phyloP scores from a whole-genome alignment of 495 filamentous ascomycete genomes.

The Tuber brumale region DNA sequence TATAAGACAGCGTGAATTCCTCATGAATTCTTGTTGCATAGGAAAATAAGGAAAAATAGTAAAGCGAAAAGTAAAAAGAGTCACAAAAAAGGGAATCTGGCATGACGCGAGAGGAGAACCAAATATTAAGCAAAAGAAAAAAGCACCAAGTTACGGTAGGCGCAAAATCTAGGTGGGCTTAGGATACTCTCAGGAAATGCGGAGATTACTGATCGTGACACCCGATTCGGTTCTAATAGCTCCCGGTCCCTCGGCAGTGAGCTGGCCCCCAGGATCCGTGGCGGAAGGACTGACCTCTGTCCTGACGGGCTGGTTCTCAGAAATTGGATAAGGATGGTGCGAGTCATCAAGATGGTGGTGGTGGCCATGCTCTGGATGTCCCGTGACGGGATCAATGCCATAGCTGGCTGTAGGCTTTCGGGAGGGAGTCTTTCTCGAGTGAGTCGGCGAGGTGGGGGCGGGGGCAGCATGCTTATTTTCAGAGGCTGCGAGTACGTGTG shows the following conservation, averaged over 20 bases:
- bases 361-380: conserved; percentile 36
- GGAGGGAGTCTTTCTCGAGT: conserved; percentile 47
- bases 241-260: conserved; percentile 18
- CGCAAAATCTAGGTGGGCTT: conserved; percentile 38
- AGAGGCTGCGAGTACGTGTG: conserved; percentile 25
- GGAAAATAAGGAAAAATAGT: background rate
- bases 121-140: background rate
- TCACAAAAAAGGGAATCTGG: background rate
- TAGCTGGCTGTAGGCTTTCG: conserved; percentile 46
- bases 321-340: conserved; percentile 10
- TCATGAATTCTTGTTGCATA: background rate
- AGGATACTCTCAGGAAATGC: conserved; percentile 56
- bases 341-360: conserved; percentile 9
- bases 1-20: background rate
- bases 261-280: conserved; percentile 13
- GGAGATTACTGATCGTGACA: conserved; percentile 46
- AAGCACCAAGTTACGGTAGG: background rate
- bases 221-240: conserved; percentile 25
- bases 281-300: conserved; percentile 20
- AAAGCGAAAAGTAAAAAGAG: background rate
- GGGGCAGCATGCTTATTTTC: conserved; percentile 19
- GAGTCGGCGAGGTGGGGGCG: conserved; percentile 16
- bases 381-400: conserved; percentile 41
- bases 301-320: conserved; percentile 32
- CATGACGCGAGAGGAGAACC: background rate